These are phyloP conservation scores for Suillus subaureus DNA, from an alignment of 768 basidiomycete species.

Conservation along the genomic window DNA sequence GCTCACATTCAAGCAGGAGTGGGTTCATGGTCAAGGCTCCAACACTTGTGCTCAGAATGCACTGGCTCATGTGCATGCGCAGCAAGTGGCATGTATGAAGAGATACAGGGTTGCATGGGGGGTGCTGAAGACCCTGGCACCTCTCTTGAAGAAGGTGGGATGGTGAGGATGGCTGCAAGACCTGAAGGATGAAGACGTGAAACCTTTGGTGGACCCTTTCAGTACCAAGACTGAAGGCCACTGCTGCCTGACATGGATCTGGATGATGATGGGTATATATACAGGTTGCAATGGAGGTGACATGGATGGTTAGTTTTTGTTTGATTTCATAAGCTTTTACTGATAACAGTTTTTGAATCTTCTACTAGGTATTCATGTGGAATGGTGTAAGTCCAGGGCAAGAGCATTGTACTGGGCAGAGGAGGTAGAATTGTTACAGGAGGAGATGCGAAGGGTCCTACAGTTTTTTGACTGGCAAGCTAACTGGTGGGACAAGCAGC, in stretches of 20 bases:
- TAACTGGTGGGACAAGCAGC: constrained; percentile 19
- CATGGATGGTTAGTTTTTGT: background rate
- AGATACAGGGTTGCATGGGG: constrained; percentile 2
- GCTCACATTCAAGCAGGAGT: constrained; percentile 7
- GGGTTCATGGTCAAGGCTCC: constrained; percentile 10
- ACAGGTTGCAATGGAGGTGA: background rate
- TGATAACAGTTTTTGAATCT: too few relatives aligned
- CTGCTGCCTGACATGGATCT: background rate
- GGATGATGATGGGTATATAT: background rate
- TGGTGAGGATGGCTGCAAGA: background rate
- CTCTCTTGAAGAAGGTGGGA: background rate
- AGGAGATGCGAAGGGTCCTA: constrained; percentile 37
- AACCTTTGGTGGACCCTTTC: background rate
- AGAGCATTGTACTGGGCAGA: constrained; percentile 37
- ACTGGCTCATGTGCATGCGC: background rate
- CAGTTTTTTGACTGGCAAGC: constrained; percentile 22
- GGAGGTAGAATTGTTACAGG: constrained; percentile 34
- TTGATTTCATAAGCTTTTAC: too few relatives aligned
- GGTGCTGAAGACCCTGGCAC: background rate
- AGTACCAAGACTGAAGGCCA: background rate
- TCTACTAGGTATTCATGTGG: constrained; percentile 21
- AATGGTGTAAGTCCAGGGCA: constrained; percentile 35
- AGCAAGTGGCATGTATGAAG: background rate
- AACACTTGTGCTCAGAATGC: constrained; percentile 11
- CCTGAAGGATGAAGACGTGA: background rate